These are phyloP conservation scores for Chaetomiaceae sp. DNA, from an alignment of 2,329 filamentous ascomycete species.

Conservation along the genomic window DNA sequence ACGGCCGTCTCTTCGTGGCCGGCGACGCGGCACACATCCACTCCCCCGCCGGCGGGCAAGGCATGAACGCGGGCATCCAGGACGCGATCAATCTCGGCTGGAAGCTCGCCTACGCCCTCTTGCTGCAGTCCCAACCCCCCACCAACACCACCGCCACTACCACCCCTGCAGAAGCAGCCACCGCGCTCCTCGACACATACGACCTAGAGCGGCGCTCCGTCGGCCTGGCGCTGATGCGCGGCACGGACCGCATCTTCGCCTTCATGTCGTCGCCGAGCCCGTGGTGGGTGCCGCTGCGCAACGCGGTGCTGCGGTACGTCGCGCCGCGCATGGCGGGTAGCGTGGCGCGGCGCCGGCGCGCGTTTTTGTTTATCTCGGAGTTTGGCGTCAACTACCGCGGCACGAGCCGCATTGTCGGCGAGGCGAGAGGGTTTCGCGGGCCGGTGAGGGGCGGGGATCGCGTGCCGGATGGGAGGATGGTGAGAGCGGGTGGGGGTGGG, in stretches of 20 bases:
- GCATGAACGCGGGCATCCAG: constrained; percentile 51
- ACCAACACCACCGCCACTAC: background rate
- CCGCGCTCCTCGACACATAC: constrained; percentile 35
- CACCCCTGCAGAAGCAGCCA: constrained; percentile 1
- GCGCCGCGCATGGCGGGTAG: constrained; percentile 31
- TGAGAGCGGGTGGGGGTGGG: background rate
- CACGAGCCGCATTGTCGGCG: constrained; percentile 34
- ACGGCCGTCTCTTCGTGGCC: constrained; percentile 45
- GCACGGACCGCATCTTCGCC: constrained; percentile 38
- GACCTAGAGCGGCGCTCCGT: constrained; percentile 30
- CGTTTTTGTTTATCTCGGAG: constrained; percentile 36
- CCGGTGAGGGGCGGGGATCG: constrained; percentile 42
- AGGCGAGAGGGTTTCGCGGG: constrained; percentile 27
- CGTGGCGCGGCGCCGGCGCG: constrained; percentile 15
- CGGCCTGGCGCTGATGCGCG: constrained; percentile 36
- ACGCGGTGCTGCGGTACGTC: constrained; percentile 33
- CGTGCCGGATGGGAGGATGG: constrained; percentile 34
- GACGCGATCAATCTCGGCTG: constrained; percentile 50
- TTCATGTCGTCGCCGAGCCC: constrained; percentile 32
- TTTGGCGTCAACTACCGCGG: constrained; percentile 38
- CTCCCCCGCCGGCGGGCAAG: constrained; percentile 49
- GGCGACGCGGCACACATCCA: constrained; percentile 55
- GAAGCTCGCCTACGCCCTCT: constrained; percentile 42
- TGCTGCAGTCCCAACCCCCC: constrained; percentile 28
- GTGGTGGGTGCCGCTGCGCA: constrained; percentile 33